Evolutionary conservation across 192 early-diverging fungal species (phyloP).

Genomic region (Haplosporangium gracile): DNA sequence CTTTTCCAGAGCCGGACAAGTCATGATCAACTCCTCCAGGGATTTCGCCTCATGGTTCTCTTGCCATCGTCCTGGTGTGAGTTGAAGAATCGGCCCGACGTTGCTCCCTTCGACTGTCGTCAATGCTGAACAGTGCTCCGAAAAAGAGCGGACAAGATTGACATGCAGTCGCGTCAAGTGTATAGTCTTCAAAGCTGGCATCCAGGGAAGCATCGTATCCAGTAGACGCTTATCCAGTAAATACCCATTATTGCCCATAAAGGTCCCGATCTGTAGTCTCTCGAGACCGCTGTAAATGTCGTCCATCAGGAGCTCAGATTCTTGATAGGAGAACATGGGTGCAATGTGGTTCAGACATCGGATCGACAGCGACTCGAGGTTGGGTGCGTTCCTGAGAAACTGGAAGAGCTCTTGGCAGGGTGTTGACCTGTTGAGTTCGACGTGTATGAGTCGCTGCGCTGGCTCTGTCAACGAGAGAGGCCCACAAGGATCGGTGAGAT

Average conservation of each 20-base stretch:
- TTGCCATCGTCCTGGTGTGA: background rate
- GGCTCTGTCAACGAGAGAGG: background rate
- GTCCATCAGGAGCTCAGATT: background rate
- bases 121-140: background rate
- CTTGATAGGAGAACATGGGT: background rate
- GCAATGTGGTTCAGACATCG: background rate
- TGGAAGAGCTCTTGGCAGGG: background rate
- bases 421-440: background rate
- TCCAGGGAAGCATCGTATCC: background rate
- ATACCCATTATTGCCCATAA: background rate
- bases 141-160: background rate
- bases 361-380: background rate
- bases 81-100: background rate
- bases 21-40: background rate
- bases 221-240: background rate
- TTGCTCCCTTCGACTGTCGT: background rate
- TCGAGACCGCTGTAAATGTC: background rate
- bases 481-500: background rate
- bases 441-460: background rate
- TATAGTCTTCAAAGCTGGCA: background rate
- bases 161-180: background rate
- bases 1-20: background rate
- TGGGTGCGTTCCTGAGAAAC: background rate
- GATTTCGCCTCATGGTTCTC: background rate
- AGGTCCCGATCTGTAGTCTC: background rate